phyloP scores from a whole-genome alignment of 108 stramenopile species.

The Cylindrotheca fusiformis region DNA sequence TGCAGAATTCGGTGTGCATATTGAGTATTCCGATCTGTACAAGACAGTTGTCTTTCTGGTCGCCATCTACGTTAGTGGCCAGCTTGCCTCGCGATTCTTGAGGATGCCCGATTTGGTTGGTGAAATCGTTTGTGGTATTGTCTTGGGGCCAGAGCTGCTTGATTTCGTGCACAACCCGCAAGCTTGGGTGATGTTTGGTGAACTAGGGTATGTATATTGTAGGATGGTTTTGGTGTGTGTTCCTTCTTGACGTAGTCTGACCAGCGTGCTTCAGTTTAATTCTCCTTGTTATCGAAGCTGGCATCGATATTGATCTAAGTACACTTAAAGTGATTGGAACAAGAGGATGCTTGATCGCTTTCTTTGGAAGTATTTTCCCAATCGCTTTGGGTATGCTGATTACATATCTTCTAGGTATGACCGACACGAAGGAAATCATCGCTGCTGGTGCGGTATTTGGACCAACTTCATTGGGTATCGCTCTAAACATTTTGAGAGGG shows the following conservation, averaged over 20 bases:
- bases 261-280: constrained; percentile 35
- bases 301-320: constrained; percentile 77
- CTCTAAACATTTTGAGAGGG: constrained; percentile 64
- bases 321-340: constrained; percentile 75
- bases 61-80: constrained; percentile 55
- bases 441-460: constrained; percentile 78
- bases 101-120: constrained; percentile 80
- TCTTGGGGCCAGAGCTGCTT: constrained; percentile 63
- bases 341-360: constrained; percentile 68
- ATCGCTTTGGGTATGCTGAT: constrained; percentile 68
- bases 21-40: constrained; percentile 66
- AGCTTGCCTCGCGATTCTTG: constrained; percentile 39
- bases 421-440: constrained; percentile 47
- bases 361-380: constrained; percentile 74
- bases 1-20: constrained; percentile 54
- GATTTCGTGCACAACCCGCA: constrained; percentile 68
- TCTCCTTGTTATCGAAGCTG: constrained; percentile 76
- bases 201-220: constrained; percentile 48
- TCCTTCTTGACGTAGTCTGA: not conserved
- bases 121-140: constrained; percentile 71
- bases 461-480: constrained; percentile 79
- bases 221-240: not conserved
- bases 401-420: constrained; percentile 37
- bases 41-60: constrained; percentile 62
- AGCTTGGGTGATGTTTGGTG: constrained; percentile 72